Evolutionary conservation across 2,329 filamentous ascomycete species (phyloP), one percentile per base, ranked within the genome.

Genomic region (Colletotrichum abscissum): DNA sequence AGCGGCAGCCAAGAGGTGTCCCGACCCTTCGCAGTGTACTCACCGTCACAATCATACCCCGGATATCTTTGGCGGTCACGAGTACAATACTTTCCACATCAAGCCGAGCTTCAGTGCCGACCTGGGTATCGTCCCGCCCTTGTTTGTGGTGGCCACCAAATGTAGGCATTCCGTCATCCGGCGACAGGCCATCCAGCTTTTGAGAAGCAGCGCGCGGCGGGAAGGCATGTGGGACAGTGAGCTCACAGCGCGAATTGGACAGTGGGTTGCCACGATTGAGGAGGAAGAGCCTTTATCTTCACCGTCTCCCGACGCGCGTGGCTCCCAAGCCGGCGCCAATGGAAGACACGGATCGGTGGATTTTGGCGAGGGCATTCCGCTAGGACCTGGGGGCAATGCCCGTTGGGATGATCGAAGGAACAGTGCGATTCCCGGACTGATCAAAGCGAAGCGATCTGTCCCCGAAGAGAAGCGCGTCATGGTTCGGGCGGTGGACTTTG

Each of bases 211-310:
- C 77, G 88, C 90, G 8, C 86, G 91, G 58, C 85, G 91, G 62
- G 92, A 93, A 80, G 91, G 90, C 26, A 91, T 93, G 86, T 93
- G 92, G 92, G 91, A 94, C 77, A 91, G 88, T 76, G 87, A 89
- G 75, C 84, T 91, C 73, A 84, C 86, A 12, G 88, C 89, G 1
- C 85, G 85, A 8, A 90, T 91, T 75, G 86, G 85, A 59, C 84
- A 83, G 71, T 91, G 88, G 88, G 84, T 91, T 49, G 86, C 88
- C 79, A 81, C 84, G 9, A 83, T 90, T 19, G 89, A 91, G 76
- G 89, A 91, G 76, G 84, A 83, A 7, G 83, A 85, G 3, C 82
- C 82, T 9, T 70, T 75, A 2, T 60, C 8, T 74, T 26, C 54
- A 59, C 58, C 38, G 7, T 65, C 76, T 79, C 30, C 78, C 78